Base-by-base conservation (phyloP, 208 protist species). In the Leptomonas pyrrhocoris region DNA sequence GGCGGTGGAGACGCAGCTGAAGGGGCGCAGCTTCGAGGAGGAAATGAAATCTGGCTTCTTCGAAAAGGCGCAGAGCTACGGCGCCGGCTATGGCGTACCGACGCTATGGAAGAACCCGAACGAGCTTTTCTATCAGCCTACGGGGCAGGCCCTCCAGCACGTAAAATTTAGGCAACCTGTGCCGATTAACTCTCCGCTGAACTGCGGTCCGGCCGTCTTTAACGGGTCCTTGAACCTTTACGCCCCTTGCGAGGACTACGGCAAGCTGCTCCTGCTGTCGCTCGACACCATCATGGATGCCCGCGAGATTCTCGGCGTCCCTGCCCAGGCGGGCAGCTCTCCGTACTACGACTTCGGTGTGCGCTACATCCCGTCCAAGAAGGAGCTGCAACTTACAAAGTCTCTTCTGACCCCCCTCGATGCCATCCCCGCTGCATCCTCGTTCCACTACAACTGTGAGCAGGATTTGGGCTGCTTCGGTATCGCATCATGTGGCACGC, bases 61-160 rank as follows among this genome's bases (percentile, higher is more conserved):
- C 64, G 84, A 85, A 43, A 74, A 61, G 15, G 83, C 83, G 16
- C 74, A 95, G 80, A 79, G 77, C 53, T 76, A 95, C 59, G 85
- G 83, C 21, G 61, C 81, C 2, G 87, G 85, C 13, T 95, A 88
- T 65, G 90, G 90, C 13, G 65, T 81, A 9, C 90, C 90, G 16
- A 79, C 77, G 63, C 60, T 92, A 54, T 95, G 84, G 83, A 86
- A 83, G 45, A 84, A 93, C 68, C 90, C 90, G 19, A 87, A 80
- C 66, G 87, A 92, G 70, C 54, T 95, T 42, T 93, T 95, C 61
- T 95, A 95, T 72, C 85, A 92, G 63, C 87, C 87, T 7, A 92
- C 79, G 8, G 87, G 86, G 8, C 83, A 87, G 31, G 75, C 87
- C 16, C 63, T 83, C 42, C 90, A 90, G 73, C 85, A 95, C 59